These are phyloP conservation scores for Thalia dealbata DNA, from an alignment of 176 grass and related monocot species.

Conservation along the genomic window DNA sequence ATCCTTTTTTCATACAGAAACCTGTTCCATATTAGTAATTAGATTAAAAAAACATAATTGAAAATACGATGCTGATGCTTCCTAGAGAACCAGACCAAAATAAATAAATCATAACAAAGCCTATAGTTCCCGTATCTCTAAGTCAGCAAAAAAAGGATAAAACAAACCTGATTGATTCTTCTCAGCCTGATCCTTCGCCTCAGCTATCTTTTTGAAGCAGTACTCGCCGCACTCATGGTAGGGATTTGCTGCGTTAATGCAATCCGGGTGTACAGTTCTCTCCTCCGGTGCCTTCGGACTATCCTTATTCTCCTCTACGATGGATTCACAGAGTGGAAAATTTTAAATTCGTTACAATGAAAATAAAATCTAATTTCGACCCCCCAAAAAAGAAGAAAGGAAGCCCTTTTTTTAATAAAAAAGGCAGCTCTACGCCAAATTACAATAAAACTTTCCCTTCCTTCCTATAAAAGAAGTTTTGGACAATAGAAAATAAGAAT, in stretches of 20 bases:
- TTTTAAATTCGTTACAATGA: not conserved
- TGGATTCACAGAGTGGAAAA: not conserved
- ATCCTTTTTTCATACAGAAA: no score
- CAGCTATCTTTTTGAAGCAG: slow-evolving; percentile 12
- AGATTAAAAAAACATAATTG: no score
- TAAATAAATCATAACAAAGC: not conserved
- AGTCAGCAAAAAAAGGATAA: not conserved
- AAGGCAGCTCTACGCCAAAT: no score
- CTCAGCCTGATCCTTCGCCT: slow-evolving; percentile 1
- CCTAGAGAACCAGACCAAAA: no score
- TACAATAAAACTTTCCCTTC: not conserved
- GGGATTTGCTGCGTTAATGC: slow-evolving; percentile 14
- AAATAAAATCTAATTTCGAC: no score
- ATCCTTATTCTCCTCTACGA: not conserved
- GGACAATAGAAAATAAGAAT: not conserved
- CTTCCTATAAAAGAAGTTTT: not conserved
- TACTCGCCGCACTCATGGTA: slow-evolving; percentile 12
- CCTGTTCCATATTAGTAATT: no score
- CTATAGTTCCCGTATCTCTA: not conserved
- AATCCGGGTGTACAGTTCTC: slow-evolving; percentile 15
- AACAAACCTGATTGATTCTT: slow-evolving; percentile 27
- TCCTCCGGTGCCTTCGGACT: slow-evolving; percentile 1
- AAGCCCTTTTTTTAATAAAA: no score
- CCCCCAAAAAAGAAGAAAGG: no score
- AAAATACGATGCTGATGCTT: no score